These are phyloP conservation scores for Grosmannia serpens DNA, from an alignment of 2,329 filamentous ascomycete genomes.

Conservation along the genomic window DNA sequence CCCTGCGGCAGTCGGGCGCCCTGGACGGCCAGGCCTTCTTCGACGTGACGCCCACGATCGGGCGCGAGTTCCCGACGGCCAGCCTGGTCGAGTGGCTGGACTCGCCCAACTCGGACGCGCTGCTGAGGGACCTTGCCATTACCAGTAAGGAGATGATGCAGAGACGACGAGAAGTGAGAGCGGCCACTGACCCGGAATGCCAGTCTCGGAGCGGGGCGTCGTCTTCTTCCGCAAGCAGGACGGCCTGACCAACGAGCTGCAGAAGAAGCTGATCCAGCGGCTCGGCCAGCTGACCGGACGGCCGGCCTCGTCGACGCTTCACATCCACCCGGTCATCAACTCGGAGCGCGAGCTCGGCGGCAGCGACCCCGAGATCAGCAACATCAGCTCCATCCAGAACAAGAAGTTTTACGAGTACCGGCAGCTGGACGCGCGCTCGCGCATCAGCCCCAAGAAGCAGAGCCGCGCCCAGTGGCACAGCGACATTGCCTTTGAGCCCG, in stretches of 20 bases:
- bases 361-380: slow-evolving; percentile 33
- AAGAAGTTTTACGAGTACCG: slow-evolving; percentile 26
- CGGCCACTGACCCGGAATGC: slow-evolving; percentile 36
- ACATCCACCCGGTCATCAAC: slow-evolving; percentile 35
- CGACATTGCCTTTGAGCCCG: slow-evolving; percentile 31
- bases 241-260: slow-evolving; percentile 29
- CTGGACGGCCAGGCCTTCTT: slow-evolving; percentile 40
- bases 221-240: slow-evolving; percentile 42
- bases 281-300: slow-evolving; percentile 33
- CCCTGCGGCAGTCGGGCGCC: slow-evolving; percentile 36
- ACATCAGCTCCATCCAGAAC: slow-evolving; percentile 33
- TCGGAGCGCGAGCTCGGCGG: slow-evolving; percentile 36
- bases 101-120: slow-evolving; percentile 38
- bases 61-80: slow-evolving; percentile 25
- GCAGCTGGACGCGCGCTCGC: slow-evolving; percentile 29
- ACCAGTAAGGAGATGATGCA: slow-evolving; percentile 37
- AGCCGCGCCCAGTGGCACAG: slow-evolving; percentile 15
- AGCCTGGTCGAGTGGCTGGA: slow-evolving; percentile 34
- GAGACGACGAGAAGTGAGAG: neutral
- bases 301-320: slow-evolving; percentile 29
- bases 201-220: slow-evolving; percentile 38
- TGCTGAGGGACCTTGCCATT: slow-evolving; percentile 21
- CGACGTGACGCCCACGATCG: slow-evolving; percentile 32
- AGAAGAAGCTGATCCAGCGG: slow-evolving; percentile 39
- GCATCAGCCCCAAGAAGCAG: slow-evolving; percentile 22